Percentiles rank a stretch among this genome's conserved stretches.
Conservation (phyloP, 2,329 filamentous ascomycete species). For the Alternaria viburni region DNA sequence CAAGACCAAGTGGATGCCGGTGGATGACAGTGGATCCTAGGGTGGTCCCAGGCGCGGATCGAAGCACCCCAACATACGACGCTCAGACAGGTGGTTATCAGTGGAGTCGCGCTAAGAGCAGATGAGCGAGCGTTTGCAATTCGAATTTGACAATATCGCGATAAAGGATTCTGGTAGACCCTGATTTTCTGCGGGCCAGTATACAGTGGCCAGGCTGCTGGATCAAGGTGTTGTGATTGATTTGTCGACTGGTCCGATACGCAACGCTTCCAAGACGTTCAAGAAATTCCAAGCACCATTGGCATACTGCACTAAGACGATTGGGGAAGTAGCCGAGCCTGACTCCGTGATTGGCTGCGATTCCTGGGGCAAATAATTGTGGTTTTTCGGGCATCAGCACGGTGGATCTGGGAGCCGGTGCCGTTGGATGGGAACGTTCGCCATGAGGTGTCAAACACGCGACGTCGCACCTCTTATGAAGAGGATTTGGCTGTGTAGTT, state of each 20-base stretch:
- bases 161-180: slow-evolving; percentile 11
- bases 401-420: slow-evolving; percentile 1
- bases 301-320: neutral
- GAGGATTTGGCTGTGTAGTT: neutral
- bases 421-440: neutral
- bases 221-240: neutral
- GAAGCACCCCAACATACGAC: slow-evolving; percentile 14
- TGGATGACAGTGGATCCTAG: slow-evolving; percentile 4
- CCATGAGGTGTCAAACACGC: slow-evolving; percentile 1
- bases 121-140: slow-evolving; percentile 6
- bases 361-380: neutral
- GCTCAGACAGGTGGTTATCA: slow-evolving; percentile 21
- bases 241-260: neutral
- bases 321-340: neutral
- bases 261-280: slow-evolving; percentile 3
- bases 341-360: neutral
- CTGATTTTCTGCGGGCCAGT: neutral
- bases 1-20: slow-evolving; percentile 8
- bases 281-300: slow-evolving; percentile 9
- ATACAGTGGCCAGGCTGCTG: slow-evolving; percentile 5
- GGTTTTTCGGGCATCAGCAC: slow-evolving; percentile 8
- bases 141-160: slow-evolving; percentile 10
- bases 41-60: slow-evolving; percentile 12
- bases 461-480: slow-evolving; percentile 19
- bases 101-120: slow-evolving; percentile 19